Evolutionary conservation across 2,329 filamentous ascomycete species (phyloP).

Genomic region (Endoconidiophora polonica): DNA sequence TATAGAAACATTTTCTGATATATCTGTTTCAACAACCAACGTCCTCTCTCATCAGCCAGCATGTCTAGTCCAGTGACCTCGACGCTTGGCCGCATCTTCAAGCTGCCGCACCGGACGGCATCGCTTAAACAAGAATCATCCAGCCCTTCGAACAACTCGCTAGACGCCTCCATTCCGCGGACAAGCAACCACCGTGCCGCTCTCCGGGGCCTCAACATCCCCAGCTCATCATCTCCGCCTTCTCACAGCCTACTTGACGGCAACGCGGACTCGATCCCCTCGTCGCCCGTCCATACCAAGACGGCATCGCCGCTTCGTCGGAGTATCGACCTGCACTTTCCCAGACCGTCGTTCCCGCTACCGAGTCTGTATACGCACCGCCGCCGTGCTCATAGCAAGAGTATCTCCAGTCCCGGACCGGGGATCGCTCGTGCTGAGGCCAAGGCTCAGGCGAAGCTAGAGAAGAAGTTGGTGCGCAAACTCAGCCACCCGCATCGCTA

Average conservation of each 20-base stretch:
- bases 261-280: too few species aligned
- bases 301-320: neutral
- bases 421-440: too few species aligned
- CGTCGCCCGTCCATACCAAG: neutral
- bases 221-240: too few species aligned
- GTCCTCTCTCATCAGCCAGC: neutral
- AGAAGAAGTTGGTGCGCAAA: too few species aligned
- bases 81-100: conserved; percentile 4
- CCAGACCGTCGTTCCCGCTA: neutral
- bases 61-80: conserved; percentile 2
- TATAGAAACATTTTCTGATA: too few species aligned
- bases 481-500: too few species aligned
- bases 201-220: neutral
- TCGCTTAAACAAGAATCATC: neutral
- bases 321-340: conserved; percentile 9
- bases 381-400: neutral
- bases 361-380: neutral
- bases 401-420: neutral
- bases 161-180: conserved; percentile 4
- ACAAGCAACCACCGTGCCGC: neutral
- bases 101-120: neutral
- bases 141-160: neutral
- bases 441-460: too few species aligned
- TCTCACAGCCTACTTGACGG: too few species aligned
- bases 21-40: neutral